Evolutionary conservation across 1,284 basidiomycete species (phyloP).

Genomic region (Ganoderma lingzhi): DNA sequence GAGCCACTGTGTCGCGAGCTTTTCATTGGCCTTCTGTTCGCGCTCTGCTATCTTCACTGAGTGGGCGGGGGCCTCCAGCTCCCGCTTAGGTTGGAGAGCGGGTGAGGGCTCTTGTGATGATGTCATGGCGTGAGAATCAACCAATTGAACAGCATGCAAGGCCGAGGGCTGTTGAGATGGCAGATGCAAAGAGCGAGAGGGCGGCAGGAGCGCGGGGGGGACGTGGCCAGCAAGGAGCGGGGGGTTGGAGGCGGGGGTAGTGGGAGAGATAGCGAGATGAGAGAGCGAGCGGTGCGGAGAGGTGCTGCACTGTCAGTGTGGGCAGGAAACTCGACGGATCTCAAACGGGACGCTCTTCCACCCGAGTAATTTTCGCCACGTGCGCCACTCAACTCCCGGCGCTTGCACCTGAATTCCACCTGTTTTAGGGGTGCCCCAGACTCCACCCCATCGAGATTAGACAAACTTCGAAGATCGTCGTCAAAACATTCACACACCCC

Average conservation of each 20-base stretch:
- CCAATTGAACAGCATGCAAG: constrained; percentile 26
- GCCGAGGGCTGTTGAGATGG: not conserved
- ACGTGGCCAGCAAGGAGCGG: constrained; percentile 13
- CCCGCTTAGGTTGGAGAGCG: constrained; percentile 22
- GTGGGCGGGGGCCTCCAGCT: constrained; percentile 21
- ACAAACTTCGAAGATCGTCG: not conserved
- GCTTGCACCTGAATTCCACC: not conserved
- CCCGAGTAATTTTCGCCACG: constrained; percentile 16
- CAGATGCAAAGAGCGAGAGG: not conserved
- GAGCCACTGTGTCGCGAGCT: constrained; percentile 41
- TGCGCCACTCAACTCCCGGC: not conserved
- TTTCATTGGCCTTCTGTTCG: constrained; percentile 23
- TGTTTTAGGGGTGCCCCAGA: not conserved
- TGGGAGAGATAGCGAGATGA: constrained; percentile 10
- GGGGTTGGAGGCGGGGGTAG: constrained; percentile 8
- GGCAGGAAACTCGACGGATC: constrained; percentile 24
- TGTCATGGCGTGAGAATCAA: constrained; percentile 31
- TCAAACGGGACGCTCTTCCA: constrained; percentile 13
- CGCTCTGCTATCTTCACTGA: constrained; percentile 22
- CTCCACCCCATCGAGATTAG: not conserved
- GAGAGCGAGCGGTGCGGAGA: constrained; percentile 9
- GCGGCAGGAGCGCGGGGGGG: not conserved
- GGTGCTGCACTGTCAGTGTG: constrained; percentile 12
- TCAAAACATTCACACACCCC: constrained; percentile 2
- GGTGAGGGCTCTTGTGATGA: constrained; percentile 29